Evolutionary conservation across 2,329 filamentous ascomycete genomes (phyloP).

Genomic region (Colletotrichum sp.): DNA sequence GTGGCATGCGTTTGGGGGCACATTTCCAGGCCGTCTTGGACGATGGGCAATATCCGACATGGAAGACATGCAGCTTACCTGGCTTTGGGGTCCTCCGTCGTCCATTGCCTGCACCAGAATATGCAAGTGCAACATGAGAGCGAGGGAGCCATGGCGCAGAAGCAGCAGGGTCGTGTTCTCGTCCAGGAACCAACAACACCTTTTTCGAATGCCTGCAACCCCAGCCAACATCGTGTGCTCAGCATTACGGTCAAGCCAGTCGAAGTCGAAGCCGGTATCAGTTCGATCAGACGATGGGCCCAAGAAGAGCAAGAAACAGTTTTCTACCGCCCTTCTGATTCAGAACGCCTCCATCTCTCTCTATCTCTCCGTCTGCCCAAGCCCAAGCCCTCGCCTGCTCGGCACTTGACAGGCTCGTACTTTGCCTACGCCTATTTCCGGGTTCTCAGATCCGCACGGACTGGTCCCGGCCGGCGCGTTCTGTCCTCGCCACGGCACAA

Average conservation of each 20-base stretch:
- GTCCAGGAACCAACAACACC: background rate
- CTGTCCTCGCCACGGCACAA: constrained; percentile 15
- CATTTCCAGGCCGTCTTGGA: background rate
- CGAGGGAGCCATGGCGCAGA: background rate
- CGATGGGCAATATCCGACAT: background rate
- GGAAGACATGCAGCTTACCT: background rate
- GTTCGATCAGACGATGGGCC: background rate
- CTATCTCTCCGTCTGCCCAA: background rate
- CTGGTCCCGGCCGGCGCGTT: constrained; percentile 13
- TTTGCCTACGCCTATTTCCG: background rate
- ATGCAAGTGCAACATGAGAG: background rate
- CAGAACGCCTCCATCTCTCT: background rate
- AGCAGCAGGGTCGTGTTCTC: background rate
- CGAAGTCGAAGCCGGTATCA: background rate
- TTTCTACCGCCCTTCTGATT: background rate
- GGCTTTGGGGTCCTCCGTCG: background rate
- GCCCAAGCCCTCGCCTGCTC: background rate
- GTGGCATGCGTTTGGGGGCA: background rate
- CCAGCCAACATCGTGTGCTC: background rate
- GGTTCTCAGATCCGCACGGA: constrained; percentile 20
- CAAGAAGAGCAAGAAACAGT: background rate
- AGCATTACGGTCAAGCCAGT: background rate
- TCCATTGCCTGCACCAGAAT: background rate
- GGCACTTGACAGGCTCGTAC: background rate
- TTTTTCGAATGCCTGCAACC: background rate